Base-by-base conservation (phyloP, 768 basidiomycete genomes). In the Asterophora lycoperdoides region DNA sequence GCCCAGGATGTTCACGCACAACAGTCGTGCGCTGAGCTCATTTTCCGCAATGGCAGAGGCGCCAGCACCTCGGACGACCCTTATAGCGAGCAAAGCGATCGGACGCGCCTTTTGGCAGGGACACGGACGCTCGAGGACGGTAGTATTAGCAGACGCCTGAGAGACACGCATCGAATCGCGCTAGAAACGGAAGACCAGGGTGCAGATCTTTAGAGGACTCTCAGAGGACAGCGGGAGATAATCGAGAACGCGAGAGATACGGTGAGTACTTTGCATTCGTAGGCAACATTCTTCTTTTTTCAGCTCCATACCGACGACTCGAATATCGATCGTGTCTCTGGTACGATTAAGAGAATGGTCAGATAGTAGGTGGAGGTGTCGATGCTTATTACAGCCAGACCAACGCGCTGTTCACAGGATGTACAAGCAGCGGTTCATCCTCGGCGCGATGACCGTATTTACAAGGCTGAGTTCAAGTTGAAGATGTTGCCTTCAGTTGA, bases 311-410 rank as follows among this genome's bases (percentile, higher is more conserved):
- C 80, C 37, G 91, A 93, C 18, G 94, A 96, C 61, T 78, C 76
- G 3, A 82, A 86, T 20, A 89, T 97, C 60, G 89, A 89, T 65
- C 74, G 86, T 33, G 89, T 94, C n/a, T 81, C 83, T 3, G 89
- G 88, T 3, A 96, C 92, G 17, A 72, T 97, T 33, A 92, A 84
- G 74, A 88, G 86, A 65, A 96, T 96, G 93, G 85, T 95, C 38
- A 73, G 81, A 63, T 83, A 89, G 94, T 94, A 57, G 61, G 85
- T 76, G 7, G 2, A 17, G 5, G 13, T n/a, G n/a, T n/a, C 33
- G 14, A 38, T 9, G 10, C 14, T 10, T 9, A 3, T 5, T 17
- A 17, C 4, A 30, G 8, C 29, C 18, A 18, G n/a, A 1, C 29
- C 47, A n/a, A 45, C 32, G 28, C 14, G 15, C 20, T 41, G 5